These are phyloP conservation scores for Dryadomyces quercivorus DNA, from an alignment of 2,329 filamentous ascomycete genomes.

Conservation along the genomic window DNA sequence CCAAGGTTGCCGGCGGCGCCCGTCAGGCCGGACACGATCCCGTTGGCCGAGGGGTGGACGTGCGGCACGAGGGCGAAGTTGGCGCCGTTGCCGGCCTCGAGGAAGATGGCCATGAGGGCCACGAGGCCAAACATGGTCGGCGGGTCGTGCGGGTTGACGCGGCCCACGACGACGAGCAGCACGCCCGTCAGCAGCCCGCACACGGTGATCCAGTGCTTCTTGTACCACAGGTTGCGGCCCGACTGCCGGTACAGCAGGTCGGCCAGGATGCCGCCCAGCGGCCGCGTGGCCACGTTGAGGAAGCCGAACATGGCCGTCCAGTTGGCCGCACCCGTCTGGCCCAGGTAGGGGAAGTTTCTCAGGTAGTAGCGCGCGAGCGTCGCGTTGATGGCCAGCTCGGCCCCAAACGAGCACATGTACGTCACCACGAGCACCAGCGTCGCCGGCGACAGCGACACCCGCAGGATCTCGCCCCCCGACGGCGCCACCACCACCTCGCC, in stretches of 20 bases:
- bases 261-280: conserved; percentile 47
- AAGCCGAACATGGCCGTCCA: conserved; percentile 66
- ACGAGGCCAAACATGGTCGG: conserved; percentile 65
- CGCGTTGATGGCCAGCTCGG: conserved; percentile 50
- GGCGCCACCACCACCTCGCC: conserved; percentile 42
- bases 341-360: conserved; percentile 44
- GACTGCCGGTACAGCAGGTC: conserved; percentile 27
- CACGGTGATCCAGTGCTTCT: conserved; percentile 46
- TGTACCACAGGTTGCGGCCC: conserved; percentile 26
- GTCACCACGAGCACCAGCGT: conserved; percentile 41
- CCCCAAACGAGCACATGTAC: conserved; percentile 53
- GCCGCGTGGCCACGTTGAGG: conserved; percentile 56
- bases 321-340: conserved; percentile 42
- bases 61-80: conserved; percentile 83
- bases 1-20: conserved; percentile 77
- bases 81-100: conserved; percentile 75
- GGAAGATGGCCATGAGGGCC: conserved; percentile 66
- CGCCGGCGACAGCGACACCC: conserved; percentile 38
- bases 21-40: conserved; percentile 61
- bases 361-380: conserved; percentile 47
- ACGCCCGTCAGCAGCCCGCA: conserved; percentile 51
- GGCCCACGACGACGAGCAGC: conserved; percentile 48
- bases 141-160: conserved; percentile 47
- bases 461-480: conserved; percentile 32
- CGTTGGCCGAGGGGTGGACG: conserved; percentile 73